Percentiles rank a stretch among this genome's conserved stretches.
phyloP scores from a whole-genome alignment of 176 grass and related monocot genomes.

The Stipa capillata region DNA sequence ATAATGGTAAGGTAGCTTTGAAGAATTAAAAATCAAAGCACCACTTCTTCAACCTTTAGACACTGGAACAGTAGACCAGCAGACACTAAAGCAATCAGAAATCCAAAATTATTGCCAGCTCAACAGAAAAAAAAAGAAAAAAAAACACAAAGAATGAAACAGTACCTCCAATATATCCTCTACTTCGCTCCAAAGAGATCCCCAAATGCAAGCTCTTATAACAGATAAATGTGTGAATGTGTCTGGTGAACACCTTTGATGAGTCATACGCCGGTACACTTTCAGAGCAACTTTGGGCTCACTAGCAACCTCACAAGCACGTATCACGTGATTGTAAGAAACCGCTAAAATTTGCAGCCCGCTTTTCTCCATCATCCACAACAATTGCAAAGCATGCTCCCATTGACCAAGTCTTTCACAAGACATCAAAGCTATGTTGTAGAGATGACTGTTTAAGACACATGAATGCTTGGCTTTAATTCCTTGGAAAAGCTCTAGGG shows the following conservation, averaged over 20 bases:
- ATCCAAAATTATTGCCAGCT: neutral
- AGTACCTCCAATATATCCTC: constrained; percentile 73
- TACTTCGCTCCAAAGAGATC: constrained; percentile 82
- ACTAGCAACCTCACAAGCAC: constrained; percentile 66
- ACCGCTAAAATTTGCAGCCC: constrained; percentile 45
- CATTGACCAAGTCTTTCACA: constrained; percentile 84
- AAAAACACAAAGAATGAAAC: neutral
- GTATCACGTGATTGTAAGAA: constrained; percentile 91
- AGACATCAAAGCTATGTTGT: constrained; percentile 76
- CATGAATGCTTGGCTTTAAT: constrained; percentile 37
- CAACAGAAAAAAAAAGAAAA: constrained; percentile 6
- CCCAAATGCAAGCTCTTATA: constrained; percentile 80
- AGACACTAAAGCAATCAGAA: neutral
- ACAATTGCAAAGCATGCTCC: constrained; percentile 66
- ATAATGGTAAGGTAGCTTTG: neutral
- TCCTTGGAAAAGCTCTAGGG: constrained; percentile 60
- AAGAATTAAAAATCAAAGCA: neutral
- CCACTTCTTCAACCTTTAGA: neutral
- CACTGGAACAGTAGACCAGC: neutral
- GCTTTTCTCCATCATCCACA: constrained; percentile 84
- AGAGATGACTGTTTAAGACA: constrained; percentile 53
- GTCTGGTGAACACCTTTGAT: constrained; percentile 40
- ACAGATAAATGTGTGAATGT: constrained; percentile 83
- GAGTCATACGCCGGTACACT: constrained; percentile 68
- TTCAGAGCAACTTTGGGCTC: constrained; percentile 66